These are phyloP conservation scores for Metschnikowia bowlesiae DNA, from an alignment of 805 yeast species.

Conservation along the genomic window DNA sequence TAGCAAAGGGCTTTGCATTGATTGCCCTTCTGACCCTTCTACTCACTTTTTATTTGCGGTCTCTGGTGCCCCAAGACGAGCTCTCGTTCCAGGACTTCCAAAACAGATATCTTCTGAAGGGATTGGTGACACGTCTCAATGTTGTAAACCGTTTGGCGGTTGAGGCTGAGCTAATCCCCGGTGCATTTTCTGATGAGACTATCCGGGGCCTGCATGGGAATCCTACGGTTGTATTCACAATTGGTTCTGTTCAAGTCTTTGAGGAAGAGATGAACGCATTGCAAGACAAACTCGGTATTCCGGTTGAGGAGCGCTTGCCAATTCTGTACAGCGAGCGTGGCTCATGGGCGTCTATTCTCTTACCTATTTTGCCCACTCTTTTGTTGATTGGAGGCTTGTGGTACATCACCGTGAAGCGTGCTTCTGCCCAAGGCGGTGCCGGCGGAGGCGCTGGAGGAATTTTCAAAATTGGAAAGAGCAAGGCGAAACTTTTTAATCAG, in stretches of 20 bases:
- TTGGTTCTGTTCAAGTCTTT: conserved; percentile 81
- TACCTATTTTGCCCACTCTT: conserved; percentile 77
- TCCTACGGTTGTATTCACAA: conserved; percentile 65
- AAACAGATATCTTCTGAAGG: conserved; percentile 69
- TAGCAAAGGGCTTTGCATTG: conserved; percentile 9
- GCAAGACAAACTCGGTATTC: conserved; percentile 66
- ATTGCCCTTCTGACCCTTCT: conserved; percentile 20
- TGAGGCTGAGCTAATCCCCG: conserved; percentile 56
- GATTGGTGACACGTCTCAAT: conserved; percentile 66
- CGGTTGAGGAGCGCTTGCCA: conserved; percentile 70
- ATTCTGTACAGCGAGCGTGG: conserved; percentile 69
- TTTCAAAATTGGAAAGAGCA: conserved; percentile 80
- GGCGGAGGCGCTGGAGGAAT: conserved; percentile 77
- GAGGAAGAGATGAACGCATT: conserved; percentile 76
- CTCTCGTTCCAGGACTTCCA: conserved; percentile 79
- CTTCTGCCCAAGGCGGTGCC: conserved; percentile 41
- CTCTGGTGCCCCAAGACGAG: conserved; percentile 22
- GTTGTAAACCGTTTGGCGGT: conserved; percentile 74
- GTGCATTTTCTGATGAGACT: conserved; percentile 40
- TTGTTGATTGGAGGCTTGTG: conserved; percentile 74
- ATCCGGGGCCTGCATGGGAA: conserved; percentile 33
- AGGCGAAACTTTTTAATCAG: conserved; percentile 86
- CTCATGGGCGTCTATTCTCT: conserved; percentile 54
- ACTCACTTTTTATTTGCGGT: conserved; percentile 9
- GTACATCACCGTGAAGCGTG: conserved; percentile 56